These are phyloP conservation scores for Mycena chlorophos DNA, from an alignment of 768 basidiomycete genomes.

Conservation along the genomic window DNA sequence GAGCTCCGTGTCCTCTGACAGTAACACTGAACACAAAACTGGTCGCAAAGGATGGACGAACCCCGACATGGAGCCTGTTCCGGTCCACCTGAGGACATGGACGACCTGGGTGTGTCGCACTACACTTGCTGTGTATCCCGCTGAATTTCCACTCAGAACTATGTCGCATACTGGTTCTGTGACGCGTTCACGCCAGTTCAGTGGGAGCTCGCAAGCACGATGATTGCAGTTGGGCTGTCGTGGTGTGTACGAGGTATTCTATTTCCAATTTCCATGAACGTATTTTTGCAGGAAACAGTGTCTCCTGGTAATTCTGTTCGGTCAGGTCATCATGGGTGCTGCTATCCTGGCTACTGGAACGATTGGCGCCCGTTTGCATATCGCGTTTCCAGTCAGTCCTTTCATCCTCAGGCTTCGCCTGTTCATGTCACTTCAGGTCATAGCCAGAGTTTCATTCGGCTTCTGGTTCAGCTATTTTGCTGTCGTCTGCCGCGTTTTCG, in stretches of 20 bases:
- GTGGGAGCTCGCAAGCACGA: slow-evolving; percentile 71
- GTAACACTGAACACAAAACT: neutral
- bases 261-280: neutral
- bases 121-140: neutral
- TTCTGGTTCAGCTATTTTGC: slow-evolving; percentile 90
- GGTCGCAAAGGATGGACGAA: slow-evolving; percentile 37
- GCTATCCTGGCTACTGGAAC: slow-evolving; percentile 60
- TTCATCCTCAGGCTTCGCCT: neutral
- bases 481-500: slow-evolving; percentile 73
- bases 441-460: slow-evolving; percentile 85
- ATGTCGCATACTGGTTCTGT: slow-evolving; percentile 61
- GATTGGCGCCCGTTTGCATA: slow-evolving; percentile 74
- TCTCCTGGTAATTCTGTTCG: slow-evolving; percentile 67
- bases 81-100: slow-evolving; percentile 63
- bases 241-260: slow-evolving; percentile 53
- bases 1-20: too few relatives aligned
- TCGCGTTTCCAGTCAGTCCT: slow-evolving; percentile 55
- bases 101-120: slow-evolving; percentile 41
- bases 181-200: slow-evolving; percentile 39
- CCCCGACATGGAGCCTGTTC: slow-evolving; percentile 77
- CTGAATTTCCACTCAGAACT: slow-evolving; percentile 37
- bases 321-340: slow-evolving; percentile 68
- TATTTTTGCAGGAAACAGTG: slow-evolving; percentile 55
- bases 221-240: slow-evolving; percentile 73
- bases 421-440: slow-evolving; percentile 41